A percentile compares a stretch with the other conserved stretches of the same genome.
Evolutionary conservation across 345 rosid species (phyloP).

Genomic region (Aurinia saxatilis): DNA sequence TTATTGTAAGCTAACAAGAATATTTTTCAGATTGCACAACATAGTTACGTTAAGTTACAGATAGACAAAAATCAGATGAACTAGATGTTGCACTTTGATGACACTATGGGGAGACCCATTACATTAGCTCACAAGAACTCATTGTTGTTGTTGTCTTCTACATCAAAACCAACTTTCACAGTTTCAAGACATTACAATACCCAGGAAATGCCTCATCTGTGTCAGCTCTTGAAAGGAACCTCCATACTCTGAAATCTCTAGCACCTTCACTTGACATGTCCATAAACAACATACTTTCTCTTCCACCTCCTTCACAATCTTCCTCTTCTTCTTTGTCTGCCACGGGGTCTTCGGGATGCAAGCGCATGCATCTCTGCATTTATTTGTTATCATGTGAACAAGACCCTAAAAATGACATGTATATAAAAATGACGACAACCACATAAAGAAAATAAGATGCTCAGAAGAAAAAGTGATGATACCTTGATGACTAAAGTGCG

Average conservation of each 20-base stretch:
- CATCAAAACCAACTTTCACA: neutral
- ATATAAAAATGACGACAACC: too few relatives aligned
- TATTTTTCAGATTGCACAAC: too few relatives aligned
- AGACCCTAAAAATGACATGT: neutral
- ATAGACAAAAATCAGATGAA: too few relatives aligned
- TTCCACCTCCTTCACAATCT: neutral
- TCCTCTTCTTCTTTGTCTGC: too few relatives aligned
- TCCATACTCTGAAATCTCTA: neutral
- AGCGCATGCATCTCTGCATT: neutral
- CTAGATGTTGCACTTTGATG: too few relatives aligned
- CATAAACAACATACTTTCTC: neutral
- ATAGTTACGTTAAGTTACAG: too few relatives aligned
- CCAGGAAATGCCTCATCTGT: neutral
- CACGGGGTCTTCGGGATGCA: neutral
- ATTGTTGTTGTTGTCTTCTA: too few relatives aligned
- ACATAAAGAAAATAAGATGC: too few relatives aligned
- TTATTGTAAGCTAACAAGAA: too few relatives aligned
- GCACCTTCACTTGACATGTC: neutral
- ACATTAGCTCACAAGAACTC: too few relatives aligned
- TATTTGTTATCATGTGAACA: neutral
- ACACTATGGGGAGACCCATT: too few relatives aligned
- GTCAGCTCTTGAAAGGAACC: neutral
- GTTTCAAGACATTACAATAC: neutral
- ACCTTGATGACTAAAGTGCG: neutral
- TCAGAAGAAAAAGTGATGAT: too few relatives aligned